These are phyloP conservation scores for Jacaranda copaia DNA, from an alignment of 257 asterid genomes.

Conservation along the genomic window DNA sequence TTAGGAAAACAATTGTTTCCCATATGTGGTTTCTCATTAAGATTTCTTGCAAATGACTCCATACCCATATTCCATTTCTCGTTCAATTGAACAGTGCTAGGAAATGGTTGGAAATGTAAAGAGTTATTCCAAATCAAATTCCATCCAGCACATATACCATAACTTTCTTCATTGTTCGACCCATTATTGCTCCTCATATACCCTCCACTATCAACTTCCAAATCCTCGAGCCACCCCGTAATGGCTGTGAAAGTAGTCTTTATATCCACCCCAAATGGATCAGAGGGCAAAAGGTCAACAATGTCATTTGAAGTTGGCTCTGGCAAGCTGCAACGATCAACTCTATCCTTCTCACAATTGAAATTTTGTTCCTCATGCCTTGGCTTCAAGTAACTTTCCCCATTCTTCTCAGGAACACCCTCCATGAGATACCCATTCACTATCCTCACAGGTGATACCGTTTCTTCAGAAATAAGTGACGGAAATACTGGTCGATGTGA, in stretches of 20 bases:
- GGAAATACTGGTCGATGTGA: constrained; percentile 64
- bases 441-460: constrained; percentile 58
- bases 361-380: constrained; percentile 42
- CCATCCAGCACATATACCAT: constrained; percentile 51
- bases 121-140: constrained; percentile 54
- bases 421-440: constrained; percentile 62
- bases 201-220: constrained; percentile 57
- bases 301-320: constrained; percentile 54
- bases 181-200: constrained; percentile 35
- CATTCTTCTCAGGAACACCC: constrained; percentile 52
- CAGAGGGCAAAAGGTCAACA: constrained; percentile 65
- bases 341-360: constrained; percentile 46
- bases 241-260: constrained; percentile 66
- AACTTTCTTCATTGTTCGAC: constrained; percentile 42
- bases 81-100: constrained; percentile 28
- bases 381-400: constrained; percentile 49
- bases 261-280: constrained; percentile 81
- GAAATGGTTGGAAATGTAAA: constrained; percentile 45
- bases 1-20: background rate
- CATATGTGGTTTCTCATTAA: constrained; percentile 25
- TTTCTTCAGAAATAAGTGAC: constrained; percentile 59
- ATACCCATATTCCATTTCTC: constrained; percentile 13
- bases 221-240: constrained; percentile 64
- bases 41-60: constrained; percentile 42
- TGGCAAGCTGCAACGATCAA: constrained; percentile 43